Conservation (phyloP, 441 rosid genomes). For the Euphorbia corollata region DNA sequence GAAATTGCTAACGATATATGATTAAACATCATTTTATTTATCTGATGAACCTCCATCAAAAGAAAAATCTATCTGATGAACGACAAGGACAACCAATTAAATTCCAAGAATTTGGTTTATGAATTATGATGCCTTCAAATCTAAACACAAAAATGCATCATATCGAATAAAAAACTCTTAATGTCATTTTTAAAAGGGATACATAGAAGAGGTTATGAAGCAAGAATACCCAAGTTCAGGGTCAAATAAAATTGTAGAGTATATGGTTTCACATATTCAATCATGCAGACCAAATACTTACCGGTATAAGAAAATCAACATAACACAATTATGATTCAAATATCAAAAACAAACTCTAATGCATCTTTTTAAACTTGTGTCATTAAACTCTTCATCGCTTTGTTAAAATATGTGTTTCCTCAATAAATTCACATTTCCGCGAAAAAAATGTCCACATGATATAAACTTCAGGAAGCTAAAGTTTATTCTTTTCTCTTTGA, state of each 20-base stretch:
- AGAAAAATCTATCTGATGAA: too few relatives aligned
- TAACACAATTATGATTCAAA: background rate
- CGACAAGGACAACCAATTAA: background rate
- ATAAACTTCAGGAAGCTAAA: background rate
- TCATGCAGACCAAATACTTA: background rate
- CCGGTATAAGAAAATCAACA: background rate
- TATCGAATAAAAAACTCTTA: background rate
- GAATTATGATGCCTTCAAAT: too few relatives aligned
- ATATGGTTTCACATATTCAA: background rate
- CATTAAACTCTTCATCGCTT: conserved; percentile 8
- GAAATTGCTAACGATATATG: conserved; percentile 4
- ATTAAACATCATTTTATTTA: background rate
- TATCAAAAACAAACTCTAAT: background rate
- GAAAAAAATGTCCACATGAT: conserved; percentile 1
- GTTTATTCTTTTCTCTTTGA: background rate
- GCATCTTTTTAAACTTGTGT: background rate
- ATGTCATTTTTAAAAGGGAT: background rate
- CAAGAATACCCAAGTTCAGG: background rate
- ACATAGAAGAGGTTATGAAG: background rate
- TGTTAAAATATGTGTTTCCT: conserved; percentile 3
- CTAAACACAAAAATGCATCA: conserved; percentile 3
- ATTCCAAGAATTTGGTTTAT: background rate
- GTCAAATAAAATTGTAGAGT: background rate
- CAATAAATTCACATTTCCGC: background rate
- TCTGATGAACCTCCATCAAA: conserved; percentile 1